These are phyloP conservation scores for Hypsizygus ulmarius DNA, from an alignment of 1,284 basidiomycete genomes.

Conservation along the genomic window DNA sequence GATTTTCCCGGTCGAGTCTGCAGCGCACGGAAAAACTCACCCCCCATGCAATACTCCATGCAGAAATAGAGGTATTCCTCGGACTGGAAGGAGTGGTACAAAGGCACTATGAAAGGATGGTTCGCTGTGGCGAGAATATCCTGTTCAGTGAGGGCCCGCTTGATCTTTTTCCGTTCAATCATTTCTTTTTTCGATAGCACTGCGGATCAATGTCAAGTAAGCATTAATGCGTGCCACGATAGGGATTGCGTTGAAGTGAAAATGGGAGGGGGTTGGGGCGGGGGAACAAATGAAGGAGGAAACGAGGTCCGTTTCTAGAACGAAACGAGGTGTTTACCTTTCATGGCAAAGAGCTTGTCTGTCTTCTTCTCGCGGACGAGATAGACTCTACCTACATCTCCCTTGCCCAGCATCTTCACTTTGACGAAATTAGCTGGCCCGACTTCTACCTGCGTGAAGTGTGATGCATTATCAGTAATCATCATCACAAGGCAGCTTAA, in stretches of 20 bases:
- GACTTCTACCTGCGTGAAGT: conserved; percentile 73
- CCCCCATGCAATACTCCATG: conserved; percentile 99
- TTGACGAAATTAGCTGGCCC: conserved; percentile 90
- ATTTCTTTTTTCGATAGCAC: conserved; percentile 97
- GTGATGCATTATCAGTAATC: conserved; percentile 23
- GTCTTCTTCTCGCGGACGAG: conserved; percentile 95
- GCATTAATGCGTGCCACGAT: conserved; percentile 28
- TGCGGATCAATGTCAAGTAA: conserved; percentile 42
- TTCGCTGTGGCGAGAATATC: conserved; percentile 96
- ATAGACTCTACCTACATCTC: conserved; percentile 95
- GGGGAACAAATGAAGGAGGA: conserved; percentile 17
- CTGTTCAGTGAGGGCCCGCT: conserved; percentile 93
- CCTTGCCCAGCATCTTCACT: conserved; percentile 92
- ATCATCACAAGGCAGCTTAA: conserved; percentile 1
- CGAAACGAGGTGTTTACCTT: conserved; percentile 57
- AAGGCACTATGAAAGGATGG: conserved; percentile 96
- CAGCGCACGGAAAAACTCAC: conserved; percentile 97
- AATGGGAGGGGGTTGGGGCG: conserved; percentile 11
- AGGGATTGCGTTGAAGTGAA: background rate
- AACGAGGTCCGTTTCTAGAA: conserved; percentile 20
- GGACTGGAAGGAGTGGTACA: conserved; percentile 98
- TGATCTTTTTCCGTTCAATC: conserved; percentile 98
- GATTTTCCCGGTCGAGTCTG: conserved; percentile 96
- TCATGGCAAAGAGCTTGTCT: conserved; percentile 93
- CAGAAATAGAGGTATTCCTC: conserved; percentile 96